Evolutionary conservation across 1,284 basidiomycete genomes (phyloP).

Genomic region (Ustilago bromivora): DNA sequence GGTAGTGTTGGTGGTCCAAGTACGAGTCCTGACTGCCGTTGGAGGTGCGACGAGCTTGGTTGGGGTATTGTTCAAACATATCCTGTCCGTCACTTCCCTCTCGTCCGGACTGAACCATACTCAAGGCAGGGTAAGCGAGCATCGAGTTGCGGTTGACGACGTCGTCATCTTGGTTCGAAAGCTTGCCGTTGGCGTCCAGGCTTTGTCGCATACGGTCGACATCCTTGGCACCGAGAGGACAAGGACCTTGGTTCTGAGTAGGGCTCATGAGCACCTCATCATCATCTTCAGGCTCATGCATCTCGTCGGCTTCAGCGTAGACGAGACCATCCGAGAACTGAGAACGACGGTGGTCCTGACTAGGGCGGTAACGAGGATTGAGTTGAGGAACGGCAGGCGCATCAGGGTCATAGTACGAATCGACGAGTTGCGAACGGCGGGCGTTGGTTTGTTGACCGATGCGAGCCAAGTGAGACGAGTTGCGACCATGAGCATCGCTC

Average conservation of each 20-base stretch:
- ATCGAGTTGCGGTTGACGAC: slow-evolving; percentile 57
- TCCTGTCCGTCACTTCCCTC: slow-evolving; percentile 50
- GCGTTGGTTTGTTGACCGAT: slow-evolving; percentile 35
- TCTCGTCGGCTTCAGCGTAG: slow-evolving; percentile 42
- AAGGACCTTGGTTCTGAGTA: slow-evolving; percentile 58
- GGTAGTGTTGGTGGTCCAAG: slow-evolving; percentile 54
- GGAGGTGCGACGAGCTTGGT: slow-evolving; percentile 16
- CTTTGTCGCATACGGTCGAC: slow-evolving; percentile 54
- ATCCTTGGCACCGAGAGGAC: slow-evolving; percentile 40
- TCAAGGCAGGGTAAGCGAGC: slow-evolving; percentile 59
- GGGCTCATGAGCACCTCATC: slow-evolving; percentile 61
- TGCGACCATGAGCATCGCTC: slow-evolving; percentile 46
- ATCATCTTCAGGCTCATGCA: slow-evolving; percentile 39
- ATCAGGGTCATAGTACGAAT: slow-evolving; percentile 60
- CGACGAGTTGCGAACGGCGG: slow-evolving; percentile 49
- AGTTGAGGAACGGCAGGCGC: slow-evolving; percentile 53
- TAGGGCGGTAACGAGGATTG: slow-evolving; percentile 39
- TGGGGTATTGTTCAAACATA: slow-evolving; percentile 46
- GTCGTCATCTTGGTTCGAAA: neutral
- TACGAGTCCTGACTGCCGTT: slow-evolving; percentile 37
- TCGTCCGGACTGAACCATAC: slow-evolving; percentile 52
- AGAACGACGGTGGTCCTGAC: slow-evolving; percentile 39
- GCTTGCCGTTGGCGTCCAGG: slow-evolving; percentile 52
- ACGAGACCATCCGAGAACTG: slow-evolving; percentile 47
- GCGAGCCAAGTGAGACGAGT: slow-evolving; percentile 45